phyloP scores from a whole-genome alignment of 1,284 basidiomycete species.

The Pulchroboletus neoregius region DNA sequence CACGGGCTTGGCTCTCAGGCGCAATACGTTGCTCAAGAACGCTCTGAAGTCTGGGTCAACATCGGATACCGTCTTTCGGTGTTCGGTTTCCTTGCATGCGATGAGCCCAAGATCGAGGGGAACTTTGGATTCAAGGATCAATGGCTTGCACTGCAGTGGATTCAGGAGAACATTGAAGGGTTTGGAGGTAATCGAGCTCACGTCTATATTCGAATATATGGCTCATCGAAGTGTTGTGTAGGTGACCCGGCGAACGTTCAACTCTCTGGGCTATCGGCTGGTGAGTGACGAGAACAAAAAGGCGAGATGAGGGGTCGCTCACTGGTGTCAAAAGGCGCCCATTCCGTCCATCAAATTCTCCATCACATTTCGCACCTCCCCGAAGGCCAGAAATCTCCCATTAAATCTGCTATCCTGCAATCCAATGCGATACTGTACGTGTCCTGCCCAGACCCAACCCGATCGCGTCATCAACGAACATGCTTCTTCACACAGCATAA shows the following conservation, averaged over 20 bases:
- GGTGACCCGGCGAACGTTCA: constrained; percentile 58
- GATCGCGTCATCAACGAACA: background rate
- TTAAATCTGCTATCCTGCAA: constrained; percentile 61
- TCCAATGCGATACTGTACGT: constrained; percentile 70
- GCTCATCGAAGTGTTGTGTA: constrained; percentile 49
- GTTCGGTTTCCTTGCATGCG: constrained; percentile 69
- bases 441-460: background rate
- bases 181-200: constrained; percentile 41
- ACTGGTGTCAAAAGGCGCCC: constrained; percentile 46
- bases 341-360: constrained; percentile 71
- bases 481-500: constrained; percentile 28
- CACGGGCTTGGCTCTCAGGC: constrained; percentile 56
- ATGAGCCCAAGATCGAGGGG: constrained; percentile 54
- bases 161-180: constrained; percentile 26
- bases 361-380: constrained; percentile 68
- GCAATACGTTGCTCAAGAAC: constrained; percentile 61
- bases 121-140: constrained; percentile 80
- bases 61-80: constrained; percentile 69
- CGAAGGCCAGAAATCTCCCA: constrained; percentile 52
- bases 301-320: background rate
- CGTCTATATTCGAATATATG: constrained; percentile 43
- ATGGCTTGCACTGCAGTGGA: constrained; percentile 28
- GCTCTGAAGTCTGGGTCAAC: constrained; percentile 68
- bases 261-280: constrained; percentile 66
- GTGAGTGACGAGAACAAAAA: constrained; percentile 32